Percentiles rank a stretch among this genome's conserved stretches.
Evolutionary conservation across 805 yeast species (phyloP).

Genomic region (Cyberlindnera xylosilytica): DNA sequence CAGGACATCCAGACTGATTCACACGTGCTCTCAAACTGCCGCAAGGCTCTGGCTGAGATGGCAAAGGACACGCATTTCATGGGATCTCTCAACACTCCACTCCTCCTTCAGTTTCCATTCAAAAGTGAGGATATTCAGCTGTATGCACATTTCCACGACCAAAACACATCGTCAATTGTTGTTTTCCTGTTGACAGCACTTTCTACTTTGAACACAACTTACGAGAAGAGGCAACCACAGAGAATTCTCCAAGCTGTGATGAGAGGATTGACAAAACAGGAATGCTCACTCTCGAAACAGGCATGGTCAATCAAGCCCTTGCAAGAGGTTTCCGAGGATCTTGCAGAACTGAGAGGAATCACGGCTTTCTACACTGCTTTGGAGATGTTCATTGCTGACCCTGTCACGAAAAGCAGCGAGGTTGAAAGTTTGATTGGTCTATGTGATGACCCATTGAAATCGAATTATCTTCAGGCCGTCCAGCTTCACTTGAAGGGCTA

Average conservation of each 20-base stretch:
- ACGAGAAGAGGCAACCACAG: constrained; percentile 23
- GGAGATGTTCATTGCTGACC: background rate
- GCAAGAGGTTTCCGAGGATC: background rate
- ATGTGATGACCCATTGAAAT: constrained; percentile 3
- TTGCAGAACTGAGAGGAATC: background rate
- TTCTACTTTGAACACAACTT: constrained; percentile 14
- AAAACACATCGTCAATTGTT: background rate
- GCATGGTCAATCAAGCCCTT: background rate
- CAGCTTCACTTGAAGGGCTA: constrained; percentile 4
- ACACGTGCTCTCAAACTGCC: background rate
- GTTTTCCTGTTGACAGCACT: constrained; percentile 14
- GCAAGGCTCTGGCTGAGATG: constrained; percentile 3
- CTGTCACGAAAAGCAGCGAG: background rate
- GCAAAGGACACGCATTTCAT: background rate
- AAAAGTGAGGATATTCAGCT: background rate
- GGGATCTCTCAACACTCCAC: background rate
- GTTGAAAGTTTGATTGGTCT: background rate
- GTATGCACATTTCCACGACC: background rate
- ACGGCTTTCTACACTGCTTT: background rate
- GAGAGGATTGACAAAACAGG: background rate
- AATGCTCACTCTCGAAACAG: background rate
- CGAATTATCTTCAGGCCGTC: constrained; percentile 20
- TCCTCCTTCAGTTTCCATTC: background rate
- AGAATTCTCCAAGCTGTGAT: constrained; percentile 6
- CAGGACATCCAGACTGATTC: background rate